Percentiles rank a stretch among this genome's conserved stretches.
Evolutionary conservation across 768 basidiomycete genomes (phyloP).

Genomic region (Termitomyces titanicus): DNA sequence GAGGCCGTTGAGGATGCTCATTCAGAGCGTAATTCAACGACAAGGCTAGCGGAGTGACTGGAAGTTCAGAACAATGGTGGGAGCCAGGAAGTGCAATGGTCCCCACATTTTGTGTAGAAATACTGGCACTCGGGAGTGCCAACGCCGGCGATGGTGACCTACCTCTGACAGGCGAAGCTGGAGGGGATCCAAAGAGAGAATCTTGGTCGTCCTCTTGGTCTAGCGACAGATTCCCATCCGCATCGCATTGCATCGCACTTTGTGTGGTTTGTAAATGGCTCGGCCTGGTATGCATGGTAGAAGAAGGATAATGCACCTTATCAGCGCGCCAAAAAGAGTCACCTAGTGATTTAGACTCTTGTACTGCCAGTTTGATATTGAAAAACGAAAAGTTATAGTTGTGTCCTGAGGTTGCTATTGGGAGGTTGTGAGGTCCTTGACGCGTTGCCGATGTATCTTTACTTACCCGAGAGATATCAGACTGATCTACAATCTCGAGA

Average conservation of each 20-base stretch:
- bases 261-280: constrained; percentile 5
- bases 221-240: constrained; percentile 2
- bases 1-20: constrained; percentile 33
- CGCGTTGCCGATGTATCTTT: neutral
- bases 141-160: constrained; percentile 66
- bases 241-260: constrained; percentile 19
- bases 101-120: constrained; percentile 84
- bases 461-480: neutral
- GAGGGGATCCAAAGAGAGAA: constrained; percentile 83
- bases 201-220: constrained; percentile 46
- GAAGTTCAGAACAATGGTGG: constrained; percentile 84
- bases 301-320: constrained; percentile 13
- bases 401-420: neutral
- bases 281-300: neutral
- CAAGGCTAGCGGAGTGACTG: constrained; percentile 75
- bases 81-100: constrained; percentile 98
- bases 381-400: neutral
- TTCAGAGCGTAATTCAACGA: constrained; percentile 39
- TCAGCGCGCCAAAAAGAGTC: constrained; percentile 6
- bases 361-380: constrained; percentile 4
- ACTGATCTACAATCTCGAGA: neutral
- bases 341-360: neutral
- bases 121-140: constrained; percentile 51
- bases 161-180: constrained; percentile 66
- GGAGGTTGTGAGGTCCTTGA: neutral